Conservation (phyloP, 2,329 filamentous ascomycete species). For the Cylindrodendrum hubeiense region DNA sequence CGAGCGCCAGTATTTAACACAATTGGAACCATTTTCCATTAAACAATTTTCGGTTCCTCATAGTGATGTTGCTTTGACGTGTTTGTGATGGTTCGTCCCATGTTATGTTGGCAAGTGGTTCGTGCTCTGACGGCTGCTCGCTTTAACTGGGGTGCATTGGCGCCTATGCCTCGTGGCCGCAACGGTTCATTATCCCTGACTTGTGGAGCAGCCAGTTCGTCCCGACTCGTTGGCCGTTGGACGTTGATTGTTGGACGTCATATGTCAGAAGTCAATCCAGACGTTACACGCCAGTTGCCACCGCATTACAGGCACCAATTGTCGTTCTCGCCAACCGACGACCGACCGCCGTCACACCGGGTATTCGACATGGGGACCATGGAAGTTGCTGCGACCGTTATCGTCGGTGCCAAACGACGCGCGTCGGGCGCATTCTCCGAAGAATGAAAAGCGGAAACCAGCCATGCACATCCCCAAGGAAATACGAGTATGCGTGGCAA, state of each 20-base stretch:
- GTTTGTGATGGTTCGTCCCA: not conserved
- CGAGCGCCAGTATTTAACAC: slow-evolving; percentile 43
- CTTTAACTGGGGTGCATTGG: slow-evolving; percentile 9
- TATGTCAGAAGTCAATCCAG: not conserved
- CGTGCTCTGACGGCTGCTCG: not conserved
- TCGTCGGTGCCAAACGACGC: slow-evolving; percentile 12
- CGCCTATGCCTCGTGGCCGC: not conserved
- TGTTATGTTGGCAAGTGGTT: not conserved
- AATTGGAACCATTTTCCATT: slow-evolving; percentile 33
- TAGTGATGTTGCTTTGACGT: not conserved
- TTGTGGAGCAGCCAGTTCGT: slow-evolving; percentile 1
- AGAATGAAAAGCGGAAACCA: slow-evolving; percentile 15
- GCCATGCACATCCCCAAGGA: not conserved
- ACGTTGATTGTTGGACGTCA: not conserved
- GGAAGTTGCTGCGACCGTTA: not conserved
- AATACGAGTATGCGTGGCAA: not conserved
- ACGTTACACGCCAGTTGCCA: not conserved
- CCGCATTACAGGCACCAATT: not conserved
- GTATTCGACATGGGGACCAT: not conserved
- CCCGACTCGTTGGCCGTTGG: not conserved
- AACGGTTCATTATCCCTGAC: not conserved
- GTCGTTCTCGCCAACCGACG: slow-evolving; percentile 7
- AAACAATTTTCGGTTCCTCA: not conserved
- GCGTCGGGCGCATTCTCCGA: slow-evolving; percentile 17
- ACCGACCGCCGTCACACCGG: not conserved